A percentile compares a stretch with the other conserved stretches of the same genome.
Conservation (phyloP, 345 rosid species). For the Physaria fendleri region DNA sequence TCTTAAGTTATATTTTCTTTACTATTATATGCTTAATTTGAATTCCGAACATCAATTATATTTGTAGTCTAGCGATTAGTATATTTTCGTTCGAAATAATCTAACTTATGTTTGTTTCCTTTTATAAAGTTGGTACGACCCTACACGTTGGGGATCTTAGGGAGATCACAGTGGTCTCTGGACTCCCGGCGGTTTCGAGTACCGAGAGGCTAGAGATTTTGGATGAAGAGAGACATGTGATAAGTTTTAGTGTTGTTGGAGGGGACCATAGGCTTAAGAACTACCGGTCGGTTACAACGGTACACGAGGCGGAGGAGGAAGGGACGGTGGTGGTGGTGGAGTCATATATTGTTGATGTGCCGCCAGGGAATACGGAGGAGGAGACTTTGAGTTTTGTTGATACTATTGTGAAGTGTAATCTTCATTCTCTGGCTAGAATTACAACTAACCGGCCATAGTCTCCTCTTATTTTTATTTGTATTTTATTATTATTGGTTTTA, state of each 20-base stretch:
- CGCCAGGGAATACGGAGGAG: constrained; percentile 72
- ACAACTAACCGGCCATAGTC: constrained; percentile 21
- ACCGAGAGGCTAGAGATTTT: constrained; percentile 80
- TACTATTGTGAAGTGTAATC: constrained; percentile 80
- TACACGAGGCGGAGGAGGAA: constrained; percentile 44
- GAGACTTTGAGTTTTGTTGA: constrained; percentile 68
- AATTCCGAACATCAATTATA: too few relatives aligned
- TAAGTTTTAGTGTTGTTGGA: constrained; percentile 80
- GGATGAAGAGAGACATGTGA: constrained; percentile 66
- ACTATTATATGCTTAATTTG: too few relatives aligned
- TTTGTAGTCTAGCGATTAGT: too few relatives aligned
- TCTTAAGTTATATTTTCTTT: too few relatives aligned
- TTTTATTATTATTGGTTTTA: constrained; percentile 4
- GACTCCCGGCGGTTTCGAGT: constrained; percentile 73
- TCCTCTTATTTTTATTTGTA: neutral
- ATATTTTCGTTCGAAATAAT: too few relatives aligned
- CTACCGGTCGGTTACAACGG: constrained; percentile 72
- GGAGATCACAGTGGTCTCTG: constrained; percentile 72
- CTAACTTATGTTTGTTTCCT: too few relatives aligned
- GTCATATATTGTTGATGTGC: constrained; percentile 76
- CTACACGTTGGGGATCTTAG: constrained; percentile 56
- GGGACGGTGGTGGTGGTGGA: constrained; percentile 69
- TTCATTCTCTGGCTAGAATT: constrained; percentile 58
- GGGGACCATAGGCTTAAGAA: constrained; percentile 74
- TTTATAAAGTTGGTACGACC: too few relatives aligned